A percentile compares a stretch with the other conserved stretches of the same genome.
Conservation (phyloP, 768 basidiomycete species). For the Pleurotus pulmonarius region DNA sequence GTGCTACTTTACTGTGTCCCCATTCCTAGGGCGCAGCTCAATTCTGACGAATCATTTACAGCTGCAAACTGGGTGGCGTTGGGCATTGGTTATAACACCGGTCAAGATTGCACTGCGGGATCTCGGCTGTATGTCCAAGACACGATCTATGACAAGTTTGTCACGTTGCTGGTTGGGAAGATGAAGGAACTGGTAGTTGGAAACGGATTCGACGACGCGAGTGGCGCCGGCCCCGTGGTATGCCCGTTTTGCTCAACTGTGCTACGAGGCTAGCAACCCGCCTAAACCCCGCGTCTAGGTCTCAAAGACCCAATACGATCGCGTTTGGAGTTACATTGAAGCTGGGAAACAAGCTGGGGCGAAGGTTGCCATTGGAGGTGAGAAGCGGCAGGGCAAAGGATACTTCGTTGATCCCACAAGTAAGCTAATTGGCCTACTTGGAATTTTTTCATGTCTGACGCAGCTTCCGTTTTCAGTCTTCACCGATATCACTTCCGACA, state of each 20-base stretch:
- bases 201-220: slow-evolving; percentile 73
- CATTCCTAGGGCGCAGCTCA: background rate
- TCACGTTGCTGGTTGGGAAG: slow-evolving; percentile 59
- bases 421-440: slow-evolving; percentile 29
- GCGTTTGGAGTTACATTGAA: slow-evolving; percentile 86
- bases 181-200: slow-evolving; percentile 71
- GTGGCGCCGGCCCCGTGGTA: slow-evolving; percentile 83
- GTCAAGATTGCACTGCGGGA: slow-evolving; percentile 94
- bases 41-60: slow-evolving; percentile 16
- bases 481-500: slow-evolving; percentile 69
- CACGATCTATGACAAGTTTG: slow-evolving; percentile 80
- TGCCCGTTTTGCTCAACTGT: slow-evolving; percentile 16
- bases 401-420: slow-evolving; percentile 90
- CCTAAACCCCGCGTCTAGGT: slow-evolving; percentile 41
- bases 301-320: slow-evolving; percentile 81
- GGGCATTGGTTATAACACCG: slow-evolving; percentile 84
- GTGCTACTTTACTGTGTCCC: no score
- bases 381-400: slow-evolving; percentile 71
- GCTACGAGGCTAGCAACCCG: background rate
- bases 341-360: slow-evolving; percentile 84
- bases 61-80: slow-evolving; percentile 85
- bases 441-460: background rate
- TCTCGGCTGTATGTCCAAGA: slow-evolving; percentile 90
- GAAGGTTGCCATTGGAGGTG: slow-evolving; percentile 72
- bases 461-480: slow-evolving; percentile 53